Evolutionary conservation across 2,329 filamentous ascomycete genomes (phyloP), one percentile per base, ranked within the genome.

Genomic region (Beauveria scarabaeidicola): DNA sequence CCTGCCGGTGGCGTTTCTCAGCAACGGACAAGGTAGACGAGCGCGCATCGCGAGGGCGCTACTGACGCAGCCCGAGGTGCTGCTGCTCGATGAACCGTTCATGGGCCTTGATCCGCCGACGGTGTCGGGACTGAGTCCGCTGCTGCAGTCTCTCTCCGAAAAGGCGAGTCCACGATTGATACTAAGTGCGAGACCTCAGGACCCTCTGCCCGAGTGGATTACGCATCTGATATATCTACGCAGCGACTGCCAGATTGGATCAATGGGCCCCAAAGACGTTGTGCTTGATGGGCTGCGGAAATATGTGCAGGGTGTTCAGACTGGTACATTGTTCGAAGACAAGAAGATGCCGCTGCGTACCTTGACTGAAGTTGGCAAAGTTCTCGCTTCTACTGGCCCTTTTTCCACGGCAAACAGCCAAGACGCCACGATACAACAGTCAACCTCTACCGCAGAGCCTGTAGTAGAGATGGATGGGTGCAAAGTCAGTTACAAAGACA

Each of bases 51-150:
- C 91, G 2, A 89, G 91, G 66, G 91, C 92, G 0, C 74, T 99
- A 54, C 78, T 97, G 61, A 85, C 79, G 7, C 81, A 81, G 56
- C 94, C 94, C 0, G 89, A 95, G 71, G 81, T 96, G 11, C 70
- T 99, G 62, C 78, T 97, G 56, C 78, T 96, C 2, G 94, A 99
- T 73, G 93, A 96, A 67, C 93, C 94, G 1, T 97, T 97, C 69
- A 96, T 97, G 89, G 93, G 94, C 0, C 78, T 99, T 17, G 94
- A 97, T 72, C 94, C 93, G 15, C 87, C 86, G 6, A 95, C 91
- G 0, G 82, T 90, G 13, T 78, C 81, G 13, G 82, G 82, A 1
- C 75, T 97, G 65, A 93, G 89, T 44, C 79, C 81, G 0, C 77
- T 97, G 51, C 76, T 97, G 23, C 76, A 84, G 63, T 78, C 79